Conservation (phyloP, 2,329 filamentous ascomycete genomes). For the Fusarium irregulare region DNA sequence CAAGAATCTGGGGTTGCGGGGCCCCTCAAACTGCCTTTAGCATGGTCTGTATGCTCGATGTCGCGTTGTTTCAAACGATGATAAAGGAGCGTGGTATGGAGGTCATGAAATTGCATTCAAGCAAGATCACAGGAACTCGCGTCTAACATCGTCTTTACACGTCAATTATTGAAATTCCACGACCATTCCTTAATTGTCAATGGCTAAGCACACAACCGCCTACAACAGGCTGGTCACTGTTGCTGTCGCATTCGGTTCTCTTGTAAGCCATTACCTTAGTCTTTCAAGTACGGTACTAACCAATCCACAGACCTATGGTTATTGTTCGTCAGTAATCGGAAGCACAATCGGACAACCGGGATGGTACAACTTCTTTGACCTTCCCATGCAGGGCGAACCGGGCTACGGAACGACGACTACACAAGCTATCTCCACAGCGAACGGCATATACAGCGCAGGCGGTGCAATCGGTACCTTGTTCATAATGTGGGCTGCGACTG, state of each 20-base stretch:
- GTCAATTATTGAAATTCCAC: neutral
- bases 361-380: conserved; percentile 61
- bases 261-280: conserved; percentile 29
- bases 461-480: conserved; percentile 60
- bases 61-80: neutral
- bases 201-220: conserved; percentile 38
- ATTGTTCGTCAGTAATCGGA: conserved; percentile 61
- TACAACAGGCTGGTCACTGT: conserved; percentile 51
- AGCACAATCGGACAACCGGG: conserved; percentile 64
- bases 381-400: conserved; percentile 57
- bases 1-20: neutral
- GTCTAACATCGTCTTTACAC: neutral
- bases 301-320: conserved; percentile 57
- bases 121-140: neutral
- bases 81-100: neutral
- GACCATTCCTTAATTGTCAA: neutral
- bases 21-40: neutral
- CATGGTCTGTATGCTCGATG: neutral
- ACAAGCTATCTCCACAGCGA: conserved; percentile 59
- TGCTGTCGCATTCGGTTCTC: conserved; percentile 48
- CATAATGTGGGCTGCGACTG: conserved; percentile 60
- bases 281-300: too few species aligned
- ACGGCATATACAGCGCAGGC: conserved; percentile 61
- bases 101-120: neutral
- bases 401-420: conserved; percentile 60